Conservation (phyloP, 1,284 basidiomycete species). For the Pulchroboletus neoregius region DNA sequence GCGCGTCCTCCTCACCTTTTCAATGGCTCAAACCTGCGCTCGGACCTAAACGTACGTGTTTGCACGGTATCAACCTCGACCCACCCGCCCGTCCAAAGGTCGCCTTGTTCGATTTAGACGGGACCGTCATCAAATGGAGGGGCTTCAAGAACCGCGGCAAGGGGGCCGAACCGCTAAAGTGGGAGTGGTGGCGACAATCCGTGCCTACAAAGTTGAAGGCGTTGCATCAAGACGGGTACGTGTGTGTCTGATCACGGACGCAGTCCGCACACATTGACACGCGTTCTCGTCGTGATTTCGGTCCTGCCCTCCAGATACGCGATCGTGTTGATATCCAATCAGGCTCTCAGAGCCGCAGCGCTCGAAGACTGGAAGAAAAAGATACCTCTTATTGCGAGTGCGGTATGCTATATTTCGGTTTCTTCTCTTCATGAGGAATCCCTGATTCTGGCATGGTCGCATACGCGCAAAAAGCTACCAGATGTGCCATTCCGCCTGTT, state of each 20-base stretch:
- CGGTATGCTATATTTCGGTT: slow-evolving; percentile 44
- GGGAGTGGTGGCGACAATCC: slow-evolving; percentile 75
- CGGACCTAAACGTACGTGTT: slow-evolving; percentile 54
- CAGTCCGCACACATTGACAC: neutral
- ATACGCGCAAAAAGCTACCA: slow-evolving; percentile 36
- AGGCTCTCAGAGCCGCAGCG: slow-evolving; percentile 51
- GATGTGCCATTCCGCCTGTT: slow-evolving; percentile 76
- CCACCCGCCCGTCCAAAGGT: slow-evolving; percentile 53
- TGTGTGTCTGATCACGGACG: neutral
- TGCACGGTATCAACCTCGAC: slow-evolving; percentile 56
- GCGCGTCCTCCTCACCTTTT: slow-evolving; percentile 36
- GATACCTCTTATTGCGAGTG: slow-evolving; percentile 61
- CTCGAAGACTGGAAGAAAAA: slow-evolving; percentile 73
- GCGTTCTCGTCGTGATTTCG: neutral
- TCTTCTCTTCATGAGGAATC: neutral
- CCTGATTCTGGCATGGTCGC: neutral
- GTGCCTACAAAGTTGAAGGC: slow-evolving; percentile 65
- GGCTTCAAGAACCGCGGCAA: slow-evolving; percentile 43
- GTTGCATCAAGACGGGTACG: slow-evolving; percentile 58
- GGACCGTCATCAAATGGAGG: slow-evolving; percentile 72
- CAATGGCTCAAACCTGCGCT: slow-evolving; percentile 55
- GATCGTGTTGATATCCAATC: slow-evolving; percentile 80
- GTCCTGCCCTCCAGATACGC: slow-evolving; percentile 51
- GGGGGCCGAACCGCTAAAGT: slow-evolving; percentile 41
- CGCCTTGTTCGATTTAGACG: slow-evolving; percentile 85